Base-by-base conservation (phyloP, 129 eudicot species). In the Flaveria bidentis region DNA sequence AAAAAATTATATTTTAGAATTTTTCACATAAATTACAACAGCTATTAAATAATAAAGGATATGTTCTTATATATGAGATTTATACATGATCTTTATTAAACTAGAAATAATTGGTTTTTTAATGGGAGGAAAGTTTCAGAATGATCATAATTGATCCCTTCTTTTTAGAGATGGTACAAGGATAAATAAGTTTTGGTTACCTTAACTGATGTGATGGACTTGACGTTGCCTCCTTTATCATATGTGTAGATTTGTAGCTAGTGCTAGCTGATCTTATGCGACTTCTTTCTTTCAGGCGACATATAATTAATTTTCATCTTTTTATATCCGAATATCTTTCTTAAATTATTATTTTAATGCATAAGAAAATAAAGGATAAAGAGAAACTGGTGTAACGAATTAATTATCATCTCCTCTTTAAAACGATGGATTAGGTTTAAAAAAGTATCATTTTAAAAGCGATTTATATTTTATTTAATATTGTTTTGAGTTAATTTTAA, bases 121-220 rank as follows among this genome's bases (percentile, higher is more conserved):
- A 50, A 28, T 18, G 72, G 25, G 36, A 47, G 62, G 62, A 47
- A 62, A 36, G 63, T 67, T 52, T 75, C 57, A 25, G 15, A 55
- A 60, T 28, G 41, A 78, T 60, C 71, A 78, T 71, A 60, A 78
- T 57, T 71, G 64, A 71, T 57, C 44, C 77, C 82, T 71, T 78
- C 75, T 78, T 78, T 78, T 78, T 46, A 71, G 76, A 39, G 49
- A 67, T 16, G 56, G 76, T 78, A 78, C 76, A 42, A 26, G 76
- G 77, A 47, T 70, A 78, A 30, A 78, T 60, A 69, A 46, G 82
- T 78, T 60, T 45, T 78, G 17, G 39, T 28, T 12, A 39, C 82
- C 82, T 70, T 78, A 58, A 52, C 61, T 56, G 76, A 78, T 57
- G 64, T 70, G 82, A 70, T 70, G 17, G 82, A 78, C 58, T 55